These are phyloP conservation scores for Mycena amicta DNA, from an alignment of 768 basidiomycete genomes.

Conservation along the genomic window DNA sequence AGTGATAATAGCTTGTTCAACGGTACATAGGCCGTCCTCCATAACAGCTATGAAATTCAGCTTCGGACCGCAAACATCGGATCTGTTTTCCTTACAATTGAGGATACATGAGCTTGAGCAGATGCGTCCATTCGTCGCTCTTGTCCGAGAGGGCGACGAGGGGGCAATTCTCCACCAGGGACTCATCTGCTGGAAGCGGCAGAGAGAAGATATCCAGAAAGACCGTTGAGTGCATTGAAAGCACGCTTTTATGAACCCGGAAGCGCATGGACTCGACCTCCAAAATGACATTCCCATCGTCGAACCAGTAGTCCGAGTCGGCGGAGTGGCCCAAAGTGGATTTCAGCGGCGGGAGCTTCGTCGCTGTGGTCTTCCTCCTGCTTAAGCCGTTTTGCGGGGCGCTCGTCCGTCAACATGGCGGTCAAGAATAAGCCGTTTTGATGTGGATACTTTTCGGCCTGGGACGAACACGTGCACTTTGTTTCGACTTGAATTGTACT, in stretches of 20 bases:
- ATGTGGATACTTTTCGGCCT: too few species aligned
- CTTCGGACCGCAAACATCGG: not conserved
- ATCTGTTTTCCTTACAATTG: not conserved
- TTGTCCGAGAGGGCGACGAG: not conserved
- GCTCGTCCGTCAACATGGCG: not conserved
- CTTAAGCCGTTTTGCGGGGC: not conserved
- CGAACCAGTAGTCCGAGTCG: slow-evolving; percentile 1
- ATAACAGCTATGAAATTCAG: not conserved
- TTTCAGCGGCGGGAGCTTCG: too few species aligned
- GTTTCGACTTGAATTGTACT: too few species aligned
- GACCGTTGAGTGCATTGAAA: slow-evolving; percentile 11
- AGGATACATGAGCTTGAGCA: slow-evolving; percentile 2
- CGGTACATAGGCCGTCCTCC: not conserved
- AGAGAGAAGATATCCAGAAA: slow-evolving; percentile 20
- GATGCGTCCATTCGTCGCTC: not conserved
- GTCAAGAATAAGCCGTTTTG: too few species aligned
- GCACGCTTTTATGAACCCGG: slow-evolving; percentile 10
- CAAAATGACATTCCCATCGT: slow-evolving; percentile 14
- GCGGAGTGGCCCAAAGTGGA: too few species aligned
- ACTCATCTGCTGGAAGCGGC: slow-evolving; percentile 9
- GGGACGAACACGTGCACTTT: too few species aligned
- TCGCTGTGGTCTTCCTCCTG: too few species aligned
- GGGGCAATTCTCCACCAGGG: not conserved
- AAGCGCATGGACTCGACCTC: slow-evolving; percentile 10
- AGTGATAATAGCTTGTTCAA: not conserved